These are phyloP conservation scores for Myriangium duriaei DNA, from an alignment of 2,329 filamentous ascomycete genomes.

Conservation along the genomic window DNA sequence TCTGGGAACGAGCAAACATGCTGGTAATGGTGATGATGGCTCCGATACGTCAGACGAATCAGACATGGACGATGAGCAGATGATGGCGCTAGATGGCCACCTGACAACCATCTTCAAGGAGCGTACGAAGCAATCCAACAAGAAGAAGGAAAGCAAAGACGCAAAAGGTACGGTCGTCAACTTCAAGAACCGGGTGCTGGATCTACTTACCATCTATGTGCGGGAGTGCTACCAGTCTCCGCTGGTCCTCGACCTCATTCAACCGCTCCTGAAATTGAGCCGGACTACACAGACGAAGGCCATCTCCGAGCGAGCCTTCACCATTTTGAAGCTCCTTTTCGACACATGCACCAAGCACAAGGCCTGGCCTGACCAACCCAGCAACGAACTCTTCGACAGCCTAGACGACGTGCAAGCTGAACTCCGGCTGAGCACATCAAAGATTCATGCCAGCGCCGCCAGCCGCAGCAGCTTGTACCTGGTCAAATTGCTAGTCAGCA, in stretches of 20 bases:
- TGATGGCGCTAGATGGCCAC: slow-evolving; percentile 77
- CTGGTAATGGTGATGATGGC: slow-evolving; percentile 37
- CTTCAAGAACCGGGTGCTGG: slow-evolving; percentile 89
- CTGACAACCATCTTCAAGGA: slow-evolving; percentile 77
- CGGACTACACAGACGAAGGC: slow-evolving; percentile 66
- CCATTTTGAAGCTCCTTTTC: slow-evolving; percentile 60
- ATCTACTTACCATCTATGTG: slow-evolving; percentile 74
- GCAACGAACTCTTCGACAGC: slow-evolving; percentile 39
- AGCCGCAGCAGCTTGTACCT: slow-evolving; percentile 60
- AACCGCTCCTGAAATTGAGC: slow-evolving; percentile 65
- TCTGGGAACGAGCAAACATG: slow-evolving; percentile 52
- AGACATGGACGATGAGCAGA: slow-evolving; percentile 92
- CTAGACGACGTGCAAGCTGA: slow-evolving; percentile 58
- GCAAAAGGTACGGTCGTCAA: slow-evolving; percentile 81
- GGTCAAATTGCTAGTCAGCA: slow-evolving; percentile 47
- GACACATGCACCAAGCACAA: slow-evolving; percentile 45
- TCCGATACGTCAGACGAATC: slow-evolving; percentile 48
- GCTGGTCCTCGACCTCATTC: slow-evolving; percentile 55
- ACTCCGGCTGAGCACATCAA: slow-evolving; percentile 49
- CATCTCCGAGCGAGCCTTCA: slow-evolving; percentile 58
- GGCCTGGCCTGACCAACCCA: slow-evolving; percentile 31
- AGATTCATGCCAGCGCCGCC: slow-evolving; percentile 60
- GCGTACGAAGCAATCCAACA: slow-evolving; percentile 48
- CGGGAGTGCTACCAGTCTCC: slow-evolving; percentile 61
- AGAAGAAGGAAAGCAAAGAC: slow-evolving; percentile 75